Base-by-base conservation (phyloP, 306 rosid genomes). In the Notholithocarpus densiflorus region DNA sequence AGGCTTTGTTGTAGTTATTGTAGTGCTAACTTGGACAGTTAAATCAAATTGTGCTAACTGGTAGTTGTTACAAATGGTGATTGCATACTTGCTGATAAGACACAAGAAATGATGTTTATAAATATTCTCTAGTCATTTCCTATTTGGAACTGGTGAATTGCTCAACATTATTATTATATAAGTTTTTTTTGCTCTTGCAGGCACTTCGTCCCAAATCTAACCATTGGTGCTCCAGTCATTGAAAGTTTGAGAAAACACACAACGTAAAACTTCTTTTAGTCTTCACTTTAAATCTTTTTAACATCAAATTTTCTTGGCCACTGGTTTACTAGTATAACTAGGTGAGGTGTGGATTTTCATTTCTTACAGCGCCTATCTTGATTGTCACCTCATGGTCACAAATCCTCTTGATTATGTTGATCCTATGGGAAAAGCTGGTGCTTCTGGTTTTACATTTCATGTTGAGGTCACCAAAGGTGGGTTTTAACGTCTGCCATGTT, bases 371-470 rank as follows among this genome's bases (percentile, higher is more conserved):
- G 97, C 96, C 29, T 96, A 96, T 90, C 85, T 96, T 75, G 99
- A 96, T 81, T 96, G 98, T 75, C 99, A 96, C 82, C 96, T 96
- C 74, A 94, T 94, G 98, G 98, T 94, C 65, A 92, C 98, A 18
- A 94, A 94, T 83, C 98, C 98, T 65, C 84, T 92, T 76, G 97
- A 92, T 88, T 94, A 92, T 77, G 90, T 93, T 80, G 97, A 96
- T 74, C 91, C 97, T 73, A 43, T 96, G 80, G 92, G 84, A 72
- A 93, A 82, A 86, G 98, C 99, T 68, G 98, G 98, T 72, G 98
- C 99, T 80, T 96, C 98, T 8, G 98, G 98, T 74, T 93, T 93
- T 79, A 96, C 99, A 37, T 96, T 96, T 83, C 99, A 96, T 54
- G 85, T 90, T 10, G 99, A 95, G 89, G 79, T 86, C 74, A 82